These are phyloP conservation scores for Zhuliangozyma blackwelliae DNA, from an alignment of 1,139 yeast genomes.

Conservation along the genomic window DNA sequence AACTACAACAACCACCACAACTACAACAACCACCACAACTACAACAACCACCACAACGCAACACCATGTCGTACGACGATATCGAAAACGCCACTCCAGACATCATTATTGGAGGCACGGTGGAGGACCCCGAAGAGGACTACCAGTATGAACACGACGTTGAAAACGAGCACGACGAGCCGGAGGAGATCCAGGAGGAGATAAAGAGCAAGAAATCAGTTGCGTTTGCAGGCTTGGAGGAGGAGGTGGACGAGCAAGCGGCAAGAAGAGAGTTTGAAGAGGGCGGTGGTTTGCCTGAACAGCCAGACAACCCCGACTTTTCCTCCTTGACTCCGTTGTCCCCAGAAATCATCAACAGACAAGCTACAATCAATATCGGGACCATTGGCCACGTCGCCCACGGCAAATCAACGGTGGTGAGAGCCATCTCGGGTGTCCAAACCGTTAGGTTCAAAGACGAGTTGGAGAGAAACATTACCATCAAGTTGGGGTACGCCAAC, in stretches of 20 bases:
- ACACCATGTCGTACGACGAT: constrained; percentile 53
- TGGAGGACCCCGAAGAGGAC: constrained; percentile 41
- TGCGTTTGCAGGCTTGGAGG: constrained; percentile 74
- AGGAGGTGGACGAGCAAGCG: constrained; percentile 53
- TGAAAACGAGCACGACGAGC: constrained; percentile 42
- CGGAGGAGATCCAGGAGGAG: constrained; percentile 12
- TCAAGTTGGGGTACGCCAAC: constrained; percentile 96
- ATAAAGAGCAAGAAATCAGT: constrained; percentile 62
- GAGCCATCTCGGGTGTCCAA: constrained; percentile 98
- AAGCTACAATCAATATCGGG: constrained; percentile 98
- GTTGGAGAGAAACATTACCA: constrained; percentile 97
- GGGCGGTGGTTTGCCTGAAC: constrained; percentile 98
- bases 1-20: background rate
- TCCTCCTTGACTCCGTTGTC: constrained; percentile 75
- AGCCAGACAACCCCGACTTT: constrained; percentile 86
- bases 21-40: background rate
- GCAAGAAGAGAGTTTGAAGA: constrained; percentile 87
- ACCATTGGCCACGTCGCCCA: constrained; percentile 96
- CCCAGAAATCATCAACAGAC: constrained; percentile 95
- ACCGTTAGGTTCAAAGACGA: constrained; percentile 99
- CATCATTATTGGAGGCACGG: constrained; percentile 74
- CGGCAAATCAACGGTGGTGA: constrained; percentile 97
- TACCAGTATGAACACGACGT: constrained; percentile 44
- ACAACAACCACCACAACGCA: background rate
- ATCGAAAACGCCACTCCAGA: constrained; percentile 83